These are phyloP conservation scores for Artomyces pyxidatus DNA, from an alignment of 768 basidiomycete genomes.

Conservation along the genomic window DNA sequence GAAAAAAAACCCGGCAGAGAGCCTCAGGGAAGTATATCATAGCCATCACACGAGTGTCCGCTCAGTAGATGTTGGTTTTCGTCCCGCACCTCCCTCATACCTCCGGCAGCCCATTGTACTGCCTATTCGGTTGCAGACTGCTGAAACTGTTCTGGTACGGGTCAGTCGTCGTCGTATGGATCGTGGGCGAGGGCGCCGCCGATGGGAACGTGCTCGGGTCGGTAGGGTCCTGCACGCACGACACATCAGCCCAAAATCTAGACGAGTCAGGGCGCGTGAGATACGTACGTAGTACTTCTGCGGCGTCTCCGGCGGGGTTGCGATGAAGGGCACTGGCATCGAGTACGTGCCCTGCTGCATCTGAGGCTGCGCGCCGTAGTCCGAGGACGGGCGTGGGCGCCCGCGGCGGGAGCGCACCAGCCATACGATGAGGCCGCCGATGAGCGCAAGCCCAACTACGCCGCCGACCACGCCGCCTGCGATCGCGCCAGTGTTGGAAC, in stretches of 20 bases:
- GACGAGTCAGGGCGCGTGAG: background rate
- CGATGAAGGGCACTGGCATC: background rate
- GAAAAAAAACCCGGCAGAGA: too few relatives aligned
- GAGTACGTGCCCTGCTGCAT: background rate
- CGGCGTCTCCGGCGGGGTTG: background rate
- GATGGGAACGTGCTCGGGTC: constrained; percentile 15
- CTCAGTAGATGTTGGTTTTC: too few relatives aligned
- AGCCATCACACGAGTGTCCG: too few relatives aligned
- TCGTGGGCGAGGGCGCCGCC: constrained; percentile 2
- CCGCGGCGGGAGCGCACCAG: constrained; percentile 26
- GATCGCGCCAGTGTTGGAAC: constrained; percentile 44
- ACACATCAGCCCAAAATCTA: background rate
- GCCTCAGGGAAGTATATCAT: too few relatives aligned
- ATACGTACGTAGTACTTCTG: constrained; percentile 9
- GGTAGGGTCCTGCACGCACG: constrained; percentile 10
- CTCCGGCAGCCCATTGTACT: constrained; percentile 11
- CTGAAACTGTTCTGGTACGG: background rate
- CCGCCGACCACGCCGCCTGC: constrained; percentile 59
- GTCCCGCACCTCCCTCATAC: too few relatives aligned
- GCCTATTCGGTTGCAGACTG: constrained; percentile 3
- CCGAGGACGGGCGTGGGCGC: constrained; percentile 15
- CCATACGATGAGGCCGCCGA: constrained; percentile 34
- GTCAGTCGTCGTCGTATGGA: constrained; percentile 1
- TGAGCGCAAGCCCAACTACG: constrained; percentile 36
- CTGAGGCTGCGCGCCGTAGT: background rate